Evolutionary conservation across 2,329 filamentous ascomycete species (phyloP).

Genomic region (Moelleriella libera): DNA sequence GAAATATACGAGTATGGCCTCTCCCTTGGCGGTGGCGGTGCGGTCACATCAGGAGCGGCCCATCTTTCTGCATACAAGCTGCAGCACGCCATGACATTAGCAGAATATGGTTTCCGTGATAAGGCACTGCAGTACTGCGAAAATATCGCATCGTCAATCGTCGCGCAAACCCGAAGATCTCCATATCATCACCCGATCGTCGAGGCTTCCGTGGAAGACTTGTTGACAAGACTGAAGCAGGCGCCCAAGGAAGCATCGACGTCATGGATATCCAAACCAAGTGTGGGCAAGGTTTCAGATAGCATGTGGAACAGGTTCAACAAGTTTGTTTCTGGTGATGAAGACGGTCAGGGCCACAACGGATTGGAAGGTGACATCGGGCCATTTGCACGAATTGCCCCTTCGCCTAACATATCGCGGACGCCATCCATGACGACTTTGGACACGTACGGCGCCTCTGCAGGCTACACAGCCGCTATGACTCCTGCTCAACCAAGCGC

Average conservation of each 20-base stretch:
- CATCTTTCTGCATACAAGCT: conserved; percentile 88
- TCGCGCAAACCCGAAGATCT: conserved; percentile 68
- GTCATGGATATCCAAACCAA: conserved; percentile 90
- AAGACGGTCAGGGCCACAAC: conserved; percentile 62
- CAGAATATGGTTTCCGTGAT: conserved; percentile 67
- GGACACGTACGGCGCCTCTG: conserved; percentile 52
- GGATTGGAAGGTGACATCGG: conserved; percentile 51
- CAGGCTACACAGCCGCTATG: conserved; percentile 14
- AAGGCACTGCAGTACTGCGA: conserved; percentile 92
- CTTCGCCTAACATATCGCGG: conserved; percentile 60
- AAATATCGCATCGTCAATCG: conserved; percentile 60
- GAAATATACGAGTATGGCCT: conserved; percentile 90
- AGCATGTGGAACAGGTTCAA: conserved; percentile 88
- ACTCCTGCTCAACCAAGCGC: conserved; percentile 18
- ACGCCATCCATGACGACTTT: conserved; percentile 56
- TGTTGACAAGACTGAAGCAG: conserved; percentile 70
- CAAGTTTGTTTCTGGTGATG: conserved; percentile 89
- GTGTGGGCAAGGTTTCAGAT: conserved; percentile 88
- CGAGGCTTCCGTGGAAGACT: conserved; percentile 65
- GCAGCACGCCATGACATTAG: conserved; percentile 69
- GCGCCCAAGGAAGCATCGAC: conserved; percentile 68
- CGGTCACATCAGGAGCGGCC: conserved; percentile 46
- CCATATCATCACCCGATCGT: conserved; percentile 72
- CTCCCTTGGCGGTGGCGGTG: conserved; percentile 47
- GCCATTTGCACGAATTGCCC: conserved; percentile 70